Evolutionary conservation across 164 flowering plant genomes (phyloP).

Genomic region (Dillenia suffruticosa): DNA sequence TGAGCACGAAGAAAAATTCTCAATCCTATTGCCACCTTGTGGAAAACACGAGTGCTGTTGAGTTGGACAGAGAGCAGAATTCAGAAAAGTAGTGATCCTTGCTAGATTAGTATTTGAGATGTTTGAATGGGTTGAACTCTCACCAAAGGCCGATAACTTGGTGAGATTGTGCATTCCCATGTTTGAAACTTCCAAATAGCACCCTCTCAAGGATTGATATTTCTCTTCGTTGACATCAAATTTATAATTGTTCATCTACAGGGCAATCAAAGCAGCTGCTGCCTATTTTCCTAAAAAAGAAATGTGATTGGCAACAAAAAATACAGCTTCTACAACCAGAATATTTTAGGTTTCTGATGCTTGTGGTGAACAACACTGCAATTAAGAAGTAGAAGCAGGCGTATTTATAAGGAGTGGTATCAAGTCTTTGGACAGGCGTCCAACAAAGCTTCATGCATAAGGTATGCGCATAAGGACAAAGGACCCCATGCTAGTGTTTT

Average conservation of each 20-base stretch:
- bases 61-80: constrained; percentile 45
- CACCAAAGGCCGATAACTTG: constrained; percentile 15
- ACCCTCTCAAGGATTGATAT: constrained; percentile 23
- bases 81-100: constrained; percentile 30
- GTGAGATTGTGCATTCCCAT: constrained; percentile 18
- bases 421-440: constrained; percentile 19
- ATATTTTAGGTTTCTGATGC: neutral
- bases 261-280: neutral
- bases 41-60: constrained; percentile 42
- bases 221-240: constrained; percentile 23
- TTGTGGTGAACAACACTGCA: too few species aligned
- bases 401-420: constrained; percentile 10
- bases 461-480: constrained; percentile 21
- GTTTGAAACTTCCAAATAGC: constrained; percentile 19
- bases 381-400: constrained; percentile 11
- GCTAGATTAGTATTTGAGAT: constrained; percentile 19
- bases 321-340: neutral
- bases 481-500: constrained; percentile 15
- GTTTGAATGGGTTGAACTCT: constrained; percentile 18
- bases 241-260: constrained; percentile 45
- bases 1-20: constrained; percentile 16
- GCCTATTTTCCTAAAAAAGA: neutral
- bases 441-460: constrained; percentile 34
- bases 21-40: constrained; percentile 25
- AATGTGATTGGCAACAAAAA: neutral